Percentiles rank a stretch among this genome's conserved stretches.
Evolutionary conservation across 139 green algal species (phyloP).

Genomic region (Picochlorum costavermella): DNA sequence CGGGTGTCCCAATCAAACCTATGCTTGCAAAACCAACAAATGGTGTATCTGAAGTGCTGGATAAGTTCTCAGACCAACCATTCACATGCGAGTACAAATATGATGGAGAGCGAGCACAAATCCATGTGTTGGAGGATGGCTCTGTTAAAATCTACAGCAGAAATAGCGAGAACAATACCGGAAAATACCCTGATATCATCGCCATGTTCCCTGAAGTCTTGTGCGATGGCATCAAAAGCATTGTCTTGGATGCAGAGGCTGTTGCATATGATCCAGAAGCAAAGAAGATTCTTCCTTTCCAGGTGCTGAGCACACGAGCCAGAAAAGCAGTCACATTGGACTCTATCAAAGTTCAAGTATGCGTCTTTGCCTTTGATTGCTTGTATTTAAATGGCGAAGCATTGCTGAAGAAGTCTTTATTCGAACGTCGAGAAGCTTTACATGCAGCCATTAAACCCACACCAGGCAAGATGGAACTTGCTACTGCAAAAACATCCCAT

Average conservation of each 20-base stretch:
- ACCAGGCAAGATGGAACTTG: constrained; percentile 72
- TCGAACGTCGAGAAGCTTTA: constrained; percentile 65
- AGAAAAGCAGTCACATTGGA: constrained; percentile 83
- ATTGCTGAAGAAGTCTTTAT: constrained; percentile 69
- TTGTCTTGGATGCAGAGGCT: constrained; percentile 89
- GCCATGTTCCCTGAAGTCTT: constrained; percentile 40
- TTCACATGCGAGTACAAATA: constrained; percentile 99
- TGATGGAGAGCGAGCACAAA: constrained; percentile 88
- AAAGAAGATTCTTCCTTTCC: constrained; percentile 88
- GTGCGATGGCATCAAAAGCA: constrained; percentile 30
- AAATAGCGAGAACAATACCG: constrained; percentile 89
- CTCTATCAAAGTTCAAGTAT: constrained; percentile 82
- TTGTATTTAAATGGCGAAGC: constrained; percentile 87
- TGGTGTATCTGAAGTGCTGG: constrained; percentile 76
- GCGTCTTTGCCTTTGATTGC: constrained; percentile 92
- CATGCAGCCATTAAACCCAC: constrained; percentile 47
- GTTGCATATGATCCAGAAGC: constrained; percentile 77
- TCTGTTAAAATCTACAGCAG: constrained; percentile 61
- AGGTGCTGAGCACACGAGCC: constrained; percentile 74
- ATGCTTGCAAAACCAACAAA: constrained; percentile 94
- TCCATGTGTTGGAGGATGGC: constrained; percentile 64
- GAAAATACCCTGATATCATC: constrained; percentile 88
- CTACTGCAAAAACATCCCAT: constrained; percentile 57
- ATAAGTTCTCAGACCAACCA: constrained; percentile 75
- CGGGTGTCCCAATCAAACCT: constrained; percentile 75